Percentiles rank a stretch among this genome's conserved stretches.
Conservation (phyloP, 1,139 yeast species). For the Hansenula sp. region DNA sequence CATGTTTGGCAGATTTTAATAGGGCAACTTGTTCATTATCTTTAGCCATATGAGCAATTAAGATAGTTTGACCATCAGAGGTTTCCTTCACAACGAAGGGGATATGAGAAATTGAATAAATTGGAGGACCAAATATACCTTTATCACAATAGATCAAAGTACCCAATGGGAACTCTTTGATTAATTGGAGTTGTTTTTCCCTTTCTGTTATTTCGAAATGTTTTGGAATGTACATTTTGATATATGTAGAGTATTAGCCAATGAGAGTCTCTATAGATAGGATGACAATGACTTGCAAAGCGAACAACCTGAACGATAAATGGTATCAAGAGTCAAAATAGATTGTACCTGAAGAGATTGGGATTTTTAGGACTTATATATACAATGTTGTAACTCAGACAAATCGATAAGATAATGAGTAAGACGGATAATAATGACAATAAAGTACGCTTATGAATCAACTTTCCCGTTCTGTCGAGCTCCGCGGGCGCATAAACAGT, state of each 20-base stretch:
- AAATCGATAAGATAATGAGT: too few species aligned
- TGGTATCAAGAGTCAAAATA: too few species aligned
- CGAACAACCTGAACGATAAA: too few species aligned
- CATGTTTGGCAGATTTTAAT: constrained; percentile 32
- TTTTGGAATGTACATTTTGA: constrained; percentile 20
- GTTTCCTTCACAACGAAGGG: constrained; percentile 47
- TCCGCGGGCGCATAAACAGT: too few species aligned
- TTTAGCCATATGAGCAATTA: constrained; percentile 57
- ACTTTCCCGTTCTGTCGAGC: too few species aligned
- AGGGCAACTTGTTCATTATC: constrained; percentile 50
- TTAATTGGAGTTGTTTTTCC: constrained; percentile 39
- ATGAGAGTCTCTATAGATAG: not conserved
- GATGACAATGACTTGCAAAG: not conserved
- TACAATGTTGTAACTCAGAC: too few species aligned
- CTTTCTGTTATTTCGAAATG: constrained; percentile 27
- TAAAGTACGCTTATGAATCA: too few species aligned
- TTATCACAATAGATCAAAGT: constrained; percentile 43
- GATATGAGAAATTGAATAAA: constrained; percentile 40
- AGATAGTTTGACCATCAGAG: constrained; percentile 33
- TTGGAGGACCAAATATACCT: constrained; percentile 19
- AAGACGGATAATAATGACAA: too few species aligned
- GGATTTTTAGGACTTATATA: too few species aligned
- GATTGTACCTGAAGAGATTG: too few species aligned
- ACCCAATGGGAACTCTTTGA: constrained; percentile 48
- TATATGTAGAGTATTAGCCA: too few species aligned